Evolutionary conservation across 345 rosid species (phyloP), one percentile per base, ranked within the genome.

Genomic region (Lumnitzera racemosa): DNA sequence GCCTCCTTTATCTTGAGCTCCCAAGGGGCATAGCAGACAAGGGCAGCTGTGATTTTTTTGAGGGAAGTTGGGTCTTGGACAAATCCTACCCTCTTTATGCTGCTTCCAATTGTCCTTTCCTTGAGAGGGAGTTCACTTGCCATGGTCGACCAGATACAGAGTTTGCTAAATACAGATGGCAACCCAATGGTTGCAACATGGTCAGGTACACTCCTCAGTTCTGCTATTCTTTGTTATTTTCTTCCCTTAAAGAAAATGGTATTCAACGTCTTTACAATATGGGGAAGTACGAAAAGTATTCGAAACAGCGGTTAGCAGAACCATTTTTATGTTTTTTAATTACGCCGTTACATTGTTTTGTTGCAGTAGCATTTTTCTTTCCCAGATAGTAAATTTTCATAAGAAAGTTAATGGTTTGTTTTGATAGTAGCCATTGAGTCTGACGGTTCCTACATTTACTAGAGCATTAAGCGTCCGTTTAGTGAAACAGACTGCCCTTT

Each of bases 11-110:
- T 61, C 13, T 29, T 43, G 49, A 57, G 61, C 9, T 2, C 58
- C 27, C 12, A 41, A 24, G 25, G 41, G 55, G 23, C 46, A 64
- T 61, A 48, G 58, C 48, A 24, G 20, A n/a, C 47, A 61, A 62
- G 61, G 54, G 53, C 20, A 67, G 56, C 15, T 81, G 96, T 47
- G 77, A 86, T 64, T 56, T 82, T 67, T 91, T 82, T 75, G 53
- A 68, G 4, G 96, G 98, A 2, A 79, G 76, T 15, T 91, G 98
- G 96, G 87, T 84, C 51, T 58, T 62, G 14, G 96, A 91, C 65
- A 17, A 61, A 1, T 64, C 89, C 3, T 88, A 86, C 62, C 96
- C 96, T 3, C 76, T 84, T 46, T 88, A 89, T 58, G 55, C 74
- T 31, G n/a, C 82, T 2, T 69, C 88, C 48, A 53, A 55, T 55